Base-by-base conservation (phyloP, 148 eudicot species). In the Rhododendron kiyosumense region DNA sequence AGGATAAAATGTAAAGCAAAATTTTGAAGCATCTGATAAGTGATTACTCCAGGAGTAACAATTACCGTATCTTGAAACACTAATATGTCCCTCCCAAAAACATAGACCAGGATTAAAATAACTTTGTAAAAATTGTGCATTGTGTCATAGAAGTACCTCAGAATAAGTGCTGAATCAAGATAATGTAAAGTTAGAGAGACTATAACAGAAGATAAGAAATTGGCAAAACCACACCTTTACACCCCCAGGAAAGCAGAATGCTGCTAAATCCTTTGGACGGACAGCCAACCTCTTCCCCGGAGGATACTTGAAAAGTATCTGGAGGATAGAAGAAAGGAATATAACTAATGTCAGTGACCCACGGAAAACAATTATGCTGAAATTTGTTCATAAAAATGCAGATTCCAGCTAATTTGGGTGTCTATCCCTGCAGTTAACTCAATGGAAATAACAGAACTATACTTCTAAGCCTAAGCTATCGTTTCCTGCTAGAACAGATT, bases 181-280 rank as follows among this genome's bases (percentile, higher is more conserved):
- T 36, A 80, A 26, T 57, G 43, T 30, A 18, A 74, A 82, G 85
- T 83, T 63, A 45, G 14, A 17, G 77, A 36, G 34, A 73, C 18
- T 1, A n/a, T 7, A 57, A 18, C 34, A 81, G 13, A 78, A 43
- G 4, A 59, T n/a, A 76, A 75, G 6, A 43, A 75, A 48, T 85
- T 18, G 30, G 45, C 46, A 54, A 85, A 36, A 83, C 52, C 63
- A 76, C 89, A 96, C 99, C 99, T 95, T 92, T 82, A 97, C 94
- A 83, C 96, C 98, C 84, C 91, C 95, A 78, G 99, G 99, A 88
- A 97, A 97, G 89, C 96, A 91, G 88, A 97, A 97, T 67, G 98
- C 94, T 75, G 95, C 94, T 87, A 97, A 84, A 91, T 97, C 99
- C 89, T 90, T 93, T 69, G 91, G 80, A 79, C 93, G 94, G 93